These are phyloP conservation scores for Silene latifolia DNA, from an alignment of 148 eudicot species.

Conservation along the genomic window DNA sequence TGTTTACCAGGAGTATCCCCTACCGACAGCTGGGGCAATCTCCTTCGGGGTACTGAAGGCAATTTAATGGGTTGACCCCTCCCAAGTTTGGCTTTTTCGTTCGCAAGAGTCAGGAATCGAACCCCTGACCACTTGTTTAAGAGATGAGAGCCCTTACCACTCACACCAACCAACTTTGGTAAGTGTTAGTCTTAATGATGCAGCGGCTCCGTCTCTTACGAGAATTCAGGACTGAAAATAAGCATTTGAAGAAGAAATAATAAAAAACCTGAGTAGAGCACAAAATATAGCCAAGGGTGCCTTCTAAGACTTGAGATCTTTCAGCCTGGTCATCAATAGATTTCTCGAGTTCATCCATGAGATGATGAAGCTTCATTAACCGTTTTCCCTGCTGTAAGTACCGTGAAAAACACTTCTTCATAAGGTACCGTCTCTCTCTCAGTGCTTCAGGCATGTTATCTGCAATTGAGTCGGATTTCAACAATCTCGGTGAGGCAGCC, in stretches of 20 bases:
- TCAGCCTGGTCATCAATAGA: slow-evolving; percentile 55
- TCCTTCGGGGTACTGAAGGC: too few species aligned
- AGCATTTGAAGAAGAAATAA: neutral
- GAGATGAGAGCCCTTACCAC: too few species aligned
- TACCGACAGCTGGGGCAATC: too few species aligned
- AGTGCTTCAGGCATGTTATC: slow-evolving; percentile 90
- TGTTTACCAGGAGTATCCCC: too few species aligned
- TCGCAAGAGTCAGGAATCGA: too few species aligned
- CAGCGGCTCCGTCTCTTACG: neutral
- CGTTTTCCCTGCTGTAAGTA: slow-evolving; percentile 64
- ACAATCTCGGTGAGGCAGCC: slow-evolving; percentile 43
- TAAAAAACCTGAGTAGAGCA: slow-evolving; percentile 67
- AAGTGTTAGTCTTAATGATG: neutral
- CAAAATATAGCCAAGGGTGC: slow-evolving; percentile 81
- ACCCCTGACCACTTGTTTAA: too few species aligned
- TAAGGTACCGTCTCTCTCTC: slow-evolving; percentile 70
- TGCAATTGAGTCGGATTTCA: slow-evolving; percentile 60
- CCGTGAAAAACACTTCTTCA: slow-evolving; percentile 75
- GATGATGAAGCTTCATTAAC: slow-evolving; percentile 67
- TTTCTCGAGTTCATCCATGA: slow-evolving; percentile 75
- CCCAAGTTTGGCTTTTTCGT: too few species aligned
- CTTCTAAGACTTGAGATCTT: slow-evolving; percentile 57
- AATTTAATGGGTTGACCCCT: too few species aligned
- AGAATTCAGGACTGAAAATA: neutral
- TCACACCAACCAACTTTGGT: too few species aligned